Evolutionary conservation across 768 basidiomycete species (phyloP), one percentile per base, ranked within the genome.

Genomic region (Tremella mesenterica): DNA sequence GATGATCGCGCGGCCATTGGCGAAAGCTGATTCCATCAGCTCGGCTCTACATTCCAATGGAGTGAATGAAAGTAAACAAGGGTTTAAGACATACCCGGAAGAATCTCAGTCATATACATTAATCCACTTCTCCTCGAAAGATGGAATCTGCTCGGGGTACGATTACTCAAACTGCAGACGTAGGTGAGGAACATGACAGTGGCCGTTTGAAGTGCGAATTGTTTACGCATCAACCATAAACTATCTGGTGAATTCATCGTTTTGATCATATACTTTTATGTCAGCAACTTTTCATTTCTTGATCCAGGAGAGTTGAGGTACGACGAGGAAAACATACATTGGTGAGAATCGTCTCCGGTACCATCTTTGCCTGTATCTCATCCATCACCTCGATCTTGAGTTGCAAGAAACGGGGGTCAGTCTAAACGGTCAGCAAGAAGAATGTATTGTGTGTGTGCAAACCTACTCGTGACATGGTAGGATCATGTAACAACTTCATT

Each of bases 171-270:
- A 60, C 81, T 85, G 62, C 95, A 81, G 26, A 86, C 77, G 68
- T 85, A 93, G 14, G 90, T 91, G 81, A 93, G 84, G 79, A 96
- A 97, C 64, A 87, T 85, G 38, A 81, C 82, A 1, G 86, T 80
- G 5, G 95, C 89, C 31, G 90, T 77, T 68, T 97, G 92, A 34
- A 85, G 72, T 8, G 92, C 85, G 73, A 97, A 95, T 74, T 96
- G 92, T 75, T 95, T 97, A 55, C 95, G 83, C 83, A 97, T 90
- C 55, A 87, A 80, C 93, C 93, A 99, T 2, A 97, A 79, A 63
- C 91, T 88, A 52, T 81, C 81, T 4, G 92, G 83, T 1, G 80
- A 80, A 43, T 79, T 76, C 88, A 96, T 93, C 21, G 85, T 85
- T 29, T 81, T 81, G 34, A 83, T 78, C 86, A 99, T 88, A 71